A percentile compares a stretch with the other conserved stretches of the same genome.
phyloP scores from a whole-genome alignment of 192 early-diverging fungal species.

The Mortierella alpina region DNA sequence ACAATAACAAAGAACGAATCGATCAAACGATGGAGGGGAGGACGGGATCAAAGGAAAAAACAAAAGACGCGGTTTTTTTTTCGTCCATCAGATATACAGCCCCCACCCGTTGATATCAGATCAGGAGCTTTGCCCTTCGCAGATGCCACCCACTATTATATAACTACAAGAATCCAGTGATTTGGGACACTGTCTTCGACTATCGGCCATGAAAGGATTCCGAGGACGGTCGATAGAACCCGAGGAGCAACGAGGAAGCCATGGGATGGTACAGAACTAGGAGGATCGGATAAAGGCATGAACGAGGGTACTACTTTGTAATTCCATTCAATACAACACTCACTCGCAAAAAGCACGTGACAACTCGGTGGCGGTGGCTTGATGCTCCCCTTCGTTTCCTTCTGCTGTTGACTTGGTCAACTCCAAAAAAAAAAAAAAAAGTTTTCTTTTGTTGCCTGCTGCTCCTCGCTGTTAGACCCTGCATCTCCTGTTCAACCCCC shows the following conservation, averaged over 20 bases:
- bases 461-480: neutral
- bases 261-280: too few relatives aligned
- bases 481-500: neutral
- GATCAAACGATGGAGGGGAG: neutral
- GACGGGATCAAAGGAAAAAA: neutral
- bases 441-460: neutral
- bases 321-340: too few relatives aligned
- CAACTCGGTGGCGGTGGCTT: too few relatives aligned
- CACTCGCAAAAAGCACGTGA: too few relatives aligned
- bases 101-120: too few relatives aligned
- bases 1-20: neutral
- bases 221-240: neutral
- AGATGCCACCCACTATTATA: too few relatives aligned
- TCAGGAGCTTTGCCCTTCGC: too few relatives aligned
- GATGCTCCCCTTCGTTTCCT: too few relatives aligned
- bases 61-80: neutral
- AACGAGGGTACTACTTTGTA: too few relatives aligned
- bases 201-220: neutral
- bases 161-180: neutral
- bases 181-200: constrained; percentile 21
- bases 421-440: neutral
- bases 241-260: neutral
- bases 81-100: too few relatives aligned
- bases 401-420: too few relatives aligned
- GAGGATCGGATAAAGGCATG: too few relatives aligned